These are phyloP conservation scores for Cinnamomum chago DNA, from an alignment of 164 flowering plant genomes.

Conservation along the genomic window DNA sequence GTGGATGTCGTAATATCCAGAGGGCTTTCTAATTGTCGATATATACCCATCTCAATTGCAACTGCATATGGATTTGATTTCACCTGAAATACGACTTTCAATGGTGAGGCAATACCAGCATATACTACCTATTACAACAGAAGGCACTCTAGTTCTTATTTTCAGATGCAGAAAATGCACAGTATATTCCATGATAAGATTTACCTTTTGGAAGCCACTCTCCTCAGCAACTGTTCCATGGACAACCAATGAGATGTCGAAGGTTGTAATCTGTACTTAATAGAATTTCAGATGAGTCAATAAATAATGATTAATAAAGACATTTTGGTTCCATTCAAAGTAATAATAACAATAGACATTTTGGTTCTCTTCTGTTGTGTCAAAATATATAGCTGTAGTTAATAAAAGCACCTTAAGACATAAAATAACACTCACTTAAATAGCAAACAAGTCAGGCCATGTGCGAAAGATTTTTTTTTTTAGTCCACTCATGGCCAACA, in stretches of 20 bases:
- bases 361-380: too few relatives aligned
- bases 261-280: conserved; percentile 73
- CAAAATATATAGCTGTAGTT: too few relatives aligned
- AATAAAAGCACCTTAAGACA: too few relatives aligned
- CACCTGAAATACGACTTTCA: conserved; percentile 38
- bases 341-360: too few relatives aligned
- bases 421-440: too few relatives aligned
- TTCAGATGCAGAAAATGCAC: not conserved
- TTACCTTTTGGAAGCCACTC: conserved; percentile 61
- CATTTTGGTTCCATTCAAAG: too few relatives aligned
- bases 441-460: too few relatives aligned
- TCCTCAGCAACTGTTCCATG: conserved; percentile 93
- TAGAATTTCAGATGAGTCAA: not conserved
- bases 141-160: not conserved
- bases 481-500: too few relatives aligned
- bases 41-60: conserved; percentile 79
- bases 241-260: conserved; percentile 88
- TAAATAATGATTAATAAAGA: too few relatives aligned
- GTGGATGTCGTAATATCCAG: conserved; percentile 86
- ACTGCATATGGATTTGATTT: conserved; percentile 65
- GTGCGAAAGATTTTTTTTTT: too few relatives aligned
- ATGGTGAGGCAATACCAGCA: conserved; percentile 11
- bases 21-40: conserved; percentile 69
- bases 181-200: not conserved
- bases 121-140: not conserved